Evolutionary conservation across 2,329 filamentous ascomycete genomes (phyloP), one percentile per base, ranked within the genome.

Genomic region (Colletotrichum chlorophyti): DNA sequence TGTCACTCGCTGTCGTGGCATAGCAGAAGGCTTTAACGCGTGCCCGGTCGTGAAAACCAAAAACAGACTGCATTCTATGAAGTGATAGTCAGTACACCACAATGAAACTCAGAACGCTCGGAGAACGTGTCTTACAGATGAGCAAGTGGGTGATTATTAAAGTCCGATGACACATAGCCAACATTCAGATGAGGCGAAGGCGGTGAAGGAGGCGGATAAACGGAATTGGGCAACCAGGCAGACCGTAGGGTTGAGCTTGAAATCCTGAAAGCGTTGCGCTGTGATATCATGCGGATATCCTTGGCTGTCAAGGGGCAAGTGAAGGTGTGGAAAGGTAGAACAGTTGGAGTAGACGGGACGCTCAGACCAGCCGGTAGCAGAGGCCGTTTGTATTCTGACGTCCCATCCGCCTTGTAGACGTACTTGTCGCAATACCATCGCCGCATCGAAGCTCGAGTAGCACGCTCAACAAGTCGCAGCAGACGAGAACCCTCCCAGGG

Each of bases 251-350:
- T 96, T 3, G 93, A 95, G 64, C 90, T 93, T 0, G 94, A 97
- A 66, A 99, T 98, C 34, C 95, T 88, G 27, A 96, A 81, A 2
- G 92, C 95, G 69, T 99, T 99, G 21, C 95, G 86, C 72, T 98
- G 94, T 8, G 95, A 98, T 63, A 99, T 99, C 69, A 91, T 85
- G 14, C 95, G 90, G 59, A 99, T 92, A 65, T 97, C 91, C 70
- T 91, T 92, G 4, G 95, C 93, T 6, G 91, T 93, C 64, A 99
- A 80, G 0, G 95, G 95, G 64, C 91, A 97, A 2, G 95, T 99
- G 69, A 99, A 99, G 0, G 95, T 98, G 72, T 99, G 95, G 69
- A 99, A 99, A 0, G 95, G 95, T 1, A 99, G 81, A 1, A 99
- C 93, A 0, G 95, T 99, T 3, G 95, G 95, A 6, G 95, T 94